Conservation (phyloP, 2,329 filamentous ascomycete genomes). For the Samsoniella hepiali region DNA sequence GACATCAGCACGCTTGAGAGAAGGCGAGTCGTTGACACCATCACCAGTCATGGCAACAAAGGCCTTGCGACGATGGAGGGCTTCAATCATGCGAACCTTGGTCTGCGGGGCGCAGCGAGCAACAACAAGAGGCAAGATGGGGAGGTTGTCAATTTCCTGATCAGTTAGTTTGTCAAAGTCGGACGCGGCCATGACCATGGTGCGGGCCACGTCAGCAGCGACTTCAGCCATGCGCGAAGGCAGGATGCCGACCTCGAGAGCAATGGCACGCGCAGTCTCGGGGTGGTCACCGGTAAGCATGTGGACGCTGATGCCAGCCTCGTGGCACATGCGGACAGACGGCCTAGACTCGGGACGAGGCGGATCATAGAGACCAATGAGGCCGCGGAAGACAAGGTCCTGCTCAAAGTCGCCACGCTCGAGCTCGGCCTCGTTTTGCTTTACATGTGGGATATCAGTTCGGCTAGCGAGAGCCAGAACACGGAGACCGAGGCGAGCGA, state of each 20-base stretch:
- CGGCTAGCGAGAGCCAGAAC: conserved; percentile 64
- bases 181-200: conserved; percentile 64
- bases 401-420: conserved; percentile 57
- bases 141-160: conserved; percentile 58
- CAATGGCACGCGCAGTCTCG: conserved; percentile 62
- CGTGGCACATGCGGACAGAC: conserved; percentile 55
- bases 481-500: conserved; percentile 64
- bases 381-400: conserved; percentile 62
- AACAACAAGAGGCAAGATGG: conserved; percentile 61
- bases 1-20: conserved; percentile 62
- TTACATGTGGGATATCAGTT: conserved; percentile 36
- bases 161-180: conserved; percentile 66
- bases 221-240: conserved; percentile 48
- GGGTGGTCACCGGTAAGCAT: conserved; percentile 71
- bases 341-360: conserved; percentile 64
- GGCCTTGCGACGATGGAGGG: conserved; percentile 58
- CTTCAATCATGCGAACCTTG: conserved; percentile 69
- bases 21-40: conserved; percentile 65
- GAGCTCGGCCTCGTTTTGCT: conserved; percentile 39
- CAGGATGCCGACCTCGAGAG: conserved; percentile 61
- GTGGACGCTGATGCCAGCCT: conserved; percentile 61
- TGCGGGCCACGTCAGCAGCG: conserved; percentile 51
- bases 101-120: conserved; percentile 65
- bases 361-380: conserved; percentile 71
- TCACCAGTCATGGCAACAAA: conserved; percentile 68